Evolutionary conservation across 129 eudicot species (phyloP).

Genomic region (Pseudognaphalium luteoalbum): DNA sequence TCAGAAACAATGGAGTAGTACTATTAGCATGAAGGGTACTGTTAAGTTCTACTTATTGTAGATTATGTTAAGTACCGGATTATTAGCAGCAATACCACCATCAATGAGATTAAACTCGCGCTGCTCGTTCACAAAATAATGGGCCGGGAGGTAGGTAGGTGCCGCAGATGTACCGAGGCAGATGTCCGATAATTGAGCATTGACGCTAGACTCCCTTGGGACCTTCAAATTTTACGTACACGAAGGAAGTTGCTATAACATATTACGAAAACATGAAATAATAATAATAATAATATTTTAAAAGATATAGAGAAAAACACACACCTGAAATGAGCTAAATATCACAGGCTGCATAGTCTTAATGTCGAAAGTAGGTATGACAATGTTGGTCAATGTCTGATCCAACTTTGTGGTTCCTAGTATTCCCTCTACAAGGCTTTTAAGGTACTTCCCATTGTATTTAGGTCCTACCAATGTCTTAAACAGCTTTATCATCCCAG

Average conservation of each 20-base stretch:
- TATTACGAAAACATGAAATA: background rate
- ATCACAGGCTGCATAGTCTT: slow-evolving; percentile 55
- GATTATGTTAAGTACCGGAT: slow-evolving; percentile 25
- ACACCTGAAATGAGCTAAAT: slow-evolving; percentile 53
- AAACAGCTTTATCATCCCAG: slow-evolving; percentile 18
- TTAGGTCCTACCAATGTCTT: slow-evolving; percentile 37
- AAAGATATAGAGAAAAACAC: background rate
- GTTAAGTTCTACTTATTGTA: no score
- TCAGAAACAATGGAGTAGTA: no score
- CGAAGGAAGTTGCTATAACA: background rate
- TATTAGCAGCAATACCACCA: slow-evolving; percentile 38
- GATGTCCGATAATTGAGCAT: slow-evolving; percentile 36
- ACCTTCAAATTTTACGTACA: slow-evolving; percentile 16
- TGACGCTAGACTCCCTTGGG: slow-evolving; percentile 25
- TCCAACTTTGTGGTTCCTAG: slow-evolving; percentile 37
- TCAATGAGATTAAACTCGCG: slow-evolving; percentile 41
- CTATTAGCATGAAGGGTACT: no score
- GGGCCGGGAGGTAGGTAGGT: slow-evolving; percentile 36
- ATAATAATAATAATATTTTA: background rate
- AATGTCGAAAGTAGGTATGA: slow-evolving; percentile 48
- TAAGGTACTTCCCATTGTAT: slow-evolving; percentile 51
- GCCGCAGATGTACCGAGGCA: slow-evolving; percentile 43
- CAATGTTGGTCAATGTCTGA: slow-evolving; percentile 44
- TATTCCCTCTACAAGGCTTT: slow-evolving; percentile 1
- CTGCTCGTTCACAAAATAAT: slow-evolving; percentile 31